Evolutionary conservation across 202 grass and related monocot genomes (phyloP).

Genomic region (Alloteropsis angusta): DNA sequence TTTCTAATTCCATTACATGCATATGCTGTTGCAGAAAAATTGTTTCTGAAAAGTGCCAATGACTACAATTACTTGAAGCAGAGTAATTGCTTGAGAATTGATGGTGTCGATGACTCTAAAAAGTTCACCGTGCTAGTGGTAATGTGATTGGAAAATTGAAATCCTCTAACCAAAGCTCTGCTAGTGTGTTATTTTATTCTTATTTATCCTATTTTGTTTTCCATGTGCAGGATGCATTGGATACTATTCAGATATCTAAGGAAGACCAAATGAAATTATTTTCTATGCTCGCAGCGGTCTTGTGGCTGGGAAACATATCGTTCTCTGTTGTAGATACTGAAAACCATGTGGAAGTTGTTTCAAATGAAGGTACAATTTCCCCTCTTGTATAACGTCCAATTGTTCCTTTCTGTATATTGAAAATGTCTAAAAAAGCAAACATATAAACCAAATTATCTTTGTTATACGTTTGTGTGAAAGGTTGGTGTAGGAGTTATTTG

Average conservation of each 20-base stretch:
- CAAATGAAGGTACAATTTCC: constrained; percentile 65
- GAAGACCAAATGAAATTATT: constrained; percentile 84
- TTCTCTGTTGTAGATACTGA: constrained; percentile 87
- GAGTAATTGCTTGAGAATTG: constrained; percentile 74
- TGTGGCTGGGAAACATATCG: constrained; percentile 92
- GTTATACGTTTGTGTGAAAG: not conserved
- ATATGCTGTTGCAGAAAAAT: constrained; percentile 58
- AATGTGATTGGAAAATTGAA: constrained; percentile 27
- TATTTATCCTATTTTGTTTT: constrained; percentile 12
- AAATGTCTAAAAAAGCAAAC: constrained; percentile 3
- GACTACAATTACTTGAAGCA: constrained; percentile 91
- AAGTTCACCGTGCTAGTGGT: constrained; percentile 62
- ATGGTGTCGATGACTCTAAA: constrained; percentile 78
- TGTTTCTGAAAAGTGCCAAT: constrained; percentile 62
- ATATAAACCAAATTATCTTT: not conserved
- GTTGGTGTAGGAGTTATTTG: not conserved
- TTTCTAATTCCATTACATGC: constrained; percentile 6
- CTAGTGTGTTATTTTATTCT: constrained; percentile 19
- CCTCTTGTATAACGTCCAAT: not conserved
- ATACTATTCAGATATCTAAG: constrained; percentile 69
- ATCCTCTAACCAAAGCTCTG: not conserved
- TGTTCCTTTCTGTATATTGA: not conserved
- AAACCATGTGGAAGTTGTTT: constrained; percentile 89
- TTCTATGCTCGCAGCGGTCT: constrained; percentile 73
- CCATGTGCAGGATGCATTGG: constrained; percentile 56